Evolutionary conservation across 1,139 yeast species (phyloP).

Genomic region (Taphrina confusa): DNA sequence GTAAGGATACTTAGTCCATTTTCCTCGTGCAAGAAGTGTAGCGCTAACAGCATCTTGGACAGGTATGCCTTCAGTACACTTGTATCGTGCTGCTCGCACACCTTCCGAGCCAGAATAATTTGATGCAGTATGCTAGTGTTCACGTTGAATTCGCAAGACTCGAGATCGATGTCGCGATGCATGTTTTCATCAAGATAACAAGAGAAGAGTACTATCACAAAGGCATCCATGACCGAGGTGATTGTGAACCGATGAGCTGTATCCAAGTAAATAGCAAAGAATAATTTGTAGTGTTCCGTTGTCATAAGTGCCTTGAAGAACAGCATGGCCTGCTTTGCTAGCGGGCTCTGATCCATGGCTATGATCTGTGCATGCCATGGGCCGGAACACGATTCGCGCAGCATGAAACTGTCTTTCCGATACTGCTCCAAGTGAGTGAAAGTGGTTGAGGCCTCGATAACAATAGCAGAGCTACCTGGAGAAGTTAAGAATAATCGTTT

Average conservation of each 20-base stretch:
- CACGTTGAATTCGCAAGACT: background rate
- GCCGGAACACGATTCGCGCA: background rate
- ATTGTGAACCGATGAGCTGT: background rate
- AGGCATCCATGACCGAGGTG: background rate
- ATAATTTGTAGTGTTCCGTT: background rate
- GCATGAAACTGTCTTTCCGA: background rate
- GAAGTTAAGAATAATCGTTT: background rate
- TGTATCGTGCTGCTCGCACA: conserved; percentile 43
- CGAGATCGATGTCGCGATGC: background rate
- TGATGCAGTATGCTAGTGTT: conserved; percentile 4
- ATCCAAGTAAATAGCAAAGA: conserved; percentile 1
- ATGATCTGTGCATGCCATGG: background rate
- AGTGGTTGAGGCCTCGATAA: no score
- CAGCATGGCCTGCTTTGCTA: background rate
- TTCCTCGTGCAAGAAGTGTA: conserved; percentile 81
- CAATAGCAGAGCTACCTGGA: background rate
- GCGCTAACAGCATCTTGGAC: conserved; percentile 64
- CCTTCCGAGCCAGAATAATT: conserved; percentile 40
- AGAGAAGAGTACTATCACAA: background rate
- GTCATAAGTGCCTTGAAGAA: background rate
- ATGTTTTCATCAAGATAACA: conserved; percentile 21
- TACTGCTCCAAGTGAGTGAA: background rate
- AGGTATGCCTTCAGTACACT: conserved; percentile 55
- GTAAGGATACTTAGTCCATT: conserved; percentile 59
- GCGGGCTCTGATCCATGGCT: background rate